Base-by-base conservation (phyloP, 2,329 filamentous ascomycete species). In the Leptographium galeiforme region DNA sequence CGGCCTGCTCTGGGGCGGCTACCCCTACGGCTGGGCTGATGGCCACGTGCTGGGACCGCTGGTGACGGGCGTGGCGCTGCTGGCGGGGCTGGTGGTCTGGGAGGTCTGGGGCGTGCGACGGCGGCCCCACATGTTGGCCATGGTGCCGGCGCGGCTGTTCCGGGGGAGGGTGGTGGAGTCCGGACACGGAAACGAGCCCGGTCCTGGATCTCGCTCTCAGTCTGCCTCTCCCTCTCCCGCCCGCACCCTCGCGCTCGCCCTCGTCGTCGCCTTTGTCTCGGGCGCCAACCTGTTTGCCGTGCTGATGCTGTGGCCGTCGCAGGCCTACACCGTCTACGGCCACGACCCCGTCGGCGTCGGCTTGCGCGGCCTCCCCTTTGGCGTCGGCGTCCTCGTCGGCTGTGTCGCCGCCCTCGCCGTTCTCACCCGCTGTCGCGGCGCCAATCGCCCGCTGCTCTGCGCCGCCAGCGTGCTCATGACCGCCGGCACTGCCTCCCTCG, bases 261-360 rank as follows among this genome's bases (percentile, higher is more conserved):
- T 80, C 19, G 61, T 81, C 52, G 78, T 81, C 60, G 79, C 77
- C 14, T 78, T 78, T 60, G 76, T 80, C 51, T 78, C 75, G 0
- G 78, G 78, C 5, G 74, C 75, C 55, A 80, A 81, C 61, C 79
- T 79, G 64, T 76, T 79, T 61, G 73, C 73, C 0, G 67, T 76
- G 14, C 61, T 78, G 33, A 69, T 77, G 61, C 80, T 84, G 63
- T 84, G 80, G 79, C 79, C 78, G 6, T 81, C 78, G 0, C 76
- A 84, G 63, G 74, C 77, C 1, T 82, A 78, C 67, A 83, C 83
- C 58, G 75, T 83, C 11, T 84, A 83, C 61, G 78, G 78, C 8
- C 78, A 85, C 57, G 78, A 84, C 57, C 80, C 81, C 0, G 64
- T 82, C 18, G 73, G 71, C 25, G 75, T 85, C 52, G 83, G 83